A percentile compares a stretch with the other conserved stretches of the same genome.
Conservation (phyloP, 1,284 basidiomycete species). For the Irpex rosettiformis region DNA sequence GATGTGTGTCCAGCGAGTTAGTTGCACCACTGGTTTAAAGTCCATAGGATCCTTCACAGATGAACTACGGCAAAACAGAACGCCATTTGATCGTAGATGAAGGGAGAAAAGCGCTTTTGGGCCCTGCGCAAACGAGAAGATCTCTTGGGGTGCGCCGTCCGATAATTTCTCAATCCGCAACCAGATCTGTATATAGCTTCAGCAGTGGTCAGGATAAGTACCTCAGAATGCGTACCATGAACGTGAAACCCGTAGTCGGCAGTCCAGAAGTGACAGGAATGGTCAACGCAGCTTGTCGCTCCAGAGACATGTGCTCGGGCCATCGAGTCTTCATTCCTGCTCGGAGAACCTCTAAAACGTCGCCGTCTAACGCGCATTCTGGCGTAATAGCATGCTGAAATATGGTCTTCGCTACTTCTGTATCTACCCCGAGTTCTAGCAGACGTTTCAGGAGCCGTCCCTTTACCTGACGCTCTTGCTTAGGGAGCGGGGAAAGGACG, state of each 20-base stretch:
- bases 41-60: constrained; percentile 36
- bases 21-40: constrained; percentile 43
- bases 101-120: constrained; percentile 41
- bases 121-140: constrained; percentile 44
- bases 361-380: constrained; percentile 44
- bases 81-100: constrained; percentile 50
- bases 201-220: constrained; percentile 1
- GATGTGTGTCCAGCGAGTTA: constrained; percentile 65
- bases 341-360: constrained; percentile 66
- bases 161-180: constrained; percentile 62
- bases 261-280: constrained; percentile 41
- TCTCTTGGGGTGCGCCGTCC: constrained; percentile 31
- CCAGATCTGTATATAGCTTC: constrained; percentile 51
- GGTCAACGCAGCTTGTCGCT: constrained; percentile 46
- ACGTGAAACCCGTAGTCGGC: constrained; percentile 60
- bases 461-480: constrained; percentile 48
- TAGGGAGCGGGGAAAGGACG: constrained; percentile 26
- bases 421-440: constrained; percentile 67
- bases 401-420: constrained; percentile 53
- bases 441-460: constrained; percentile 60
- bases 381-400: constrained; percentile 53
- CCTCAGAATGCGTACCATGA: constrained; percentile 48
- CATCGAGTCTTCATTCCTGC: constrained; percentile 67
- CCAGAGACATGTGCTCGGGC: constrained; percentile 71
- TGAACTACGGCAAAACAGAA: constrained; percentile 47